Conservation (phyloP, 306 rosid species). For the Arachis stenosperma region DNA sequence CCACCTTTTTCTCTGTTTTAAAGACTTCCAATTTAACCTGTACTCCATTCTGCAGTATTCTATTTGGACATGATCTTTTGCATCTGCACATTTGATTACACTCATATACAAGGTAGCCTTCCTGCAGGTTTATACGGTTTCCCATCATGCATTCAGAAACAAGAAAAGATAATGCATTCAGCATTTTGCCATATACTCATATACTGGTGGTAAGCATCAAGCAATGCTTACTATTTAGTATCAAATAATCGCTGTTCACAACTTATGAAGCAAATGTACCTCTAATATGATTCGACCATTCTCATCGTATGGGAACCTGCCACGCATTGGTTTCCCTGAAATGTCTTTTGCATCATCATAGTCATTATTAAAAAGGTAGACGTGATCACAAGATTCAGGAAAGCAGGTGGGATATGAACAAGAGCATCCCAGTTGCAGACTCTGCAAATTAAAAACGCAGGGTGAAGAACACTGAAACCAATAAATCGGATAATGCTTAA, state of each 20-base stretch:
- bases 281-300: conserved; percentile 80
- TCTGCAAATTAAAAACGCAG: conserved; percentile 44
- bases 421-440: conserved; percentile 68
- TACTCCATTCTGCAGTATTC: conserved; percentile 83
- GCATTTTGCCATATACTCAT: not conserved
- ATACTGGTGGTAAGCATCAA: not conserved
- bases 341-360: conserved; percentile 81
- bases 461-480: conserved; percentile 12
- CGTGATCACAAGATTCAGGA: conserved; percentile 78
- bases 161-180: conserved; percentile 1
- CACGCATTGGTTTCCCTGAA: conserved; percentile 68
- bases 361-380: conserved; percentile 77
- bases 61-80: conserved; percentile 68
- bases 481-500: not conserved
- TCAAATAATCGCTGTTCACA: conserved; percentile 16
- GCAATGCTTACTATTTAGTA: conserved; percentile 13
- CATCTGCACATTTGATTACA: conserved; percentile 77
- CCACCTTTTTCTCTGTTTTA: conserved; percentile 75
- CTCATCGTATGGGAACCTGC: conserved; percentile 79
- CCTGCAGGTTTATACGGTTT: conserved; percentile 52
- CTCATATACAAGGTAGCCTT: conserved; percentile 87
- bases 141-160: not conserved
- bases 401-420: conserved; percentile 64
- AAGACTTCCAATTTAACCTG: conserved; percentile 79
- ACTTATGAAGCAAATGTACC: conserved; percentile 51